Conservation (phyloP, 2,329 filamentous ascomycete genomes). For the Phialemoniopsis sp. region DNA sequence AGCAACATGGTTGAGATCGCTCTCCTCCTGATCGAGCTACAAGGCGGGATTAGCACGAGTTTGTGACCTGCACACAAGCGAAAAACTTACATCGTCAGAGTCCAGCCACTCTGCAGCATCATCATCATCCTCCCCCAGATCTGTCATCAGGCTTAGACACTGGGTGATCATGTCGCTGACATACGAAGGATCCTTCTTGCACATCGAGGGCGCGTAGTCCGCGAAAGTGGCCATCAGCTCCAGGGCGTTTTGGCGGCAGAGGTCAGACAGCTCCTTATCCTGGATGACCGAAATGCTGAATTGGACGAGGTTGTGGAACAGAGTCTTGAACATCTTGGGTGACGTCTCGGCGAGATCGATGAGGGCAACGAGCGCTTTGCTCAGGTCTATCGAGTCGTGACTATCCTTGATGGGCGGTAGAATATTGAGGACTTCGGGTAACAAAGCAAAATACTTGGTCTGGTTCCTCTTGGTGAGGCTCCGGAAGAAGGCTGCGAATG, state of each 20-base stretch:
- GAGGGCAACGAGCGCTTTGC: conserved; percentile 81
- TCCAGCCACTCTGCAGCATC: conserved; percentile 91
- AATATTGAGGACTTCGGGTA: conserved; percentile 91
- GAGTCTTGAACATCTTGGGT: conserved; percentile 92
- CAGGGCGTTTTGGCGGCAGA: conserved; percentile 88
- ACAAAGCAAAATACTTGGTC: conserved; percentile 78
- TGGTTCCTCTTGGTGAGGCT: conserved; percentile 85
- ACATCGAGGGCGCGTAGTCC: conserved; percentile 90
- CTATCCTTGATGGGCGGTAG: conserved; percentile 90
- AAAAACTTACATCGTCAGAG: conserved; percentile 73
- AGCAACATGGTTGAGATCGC: conserved; percentile 93
- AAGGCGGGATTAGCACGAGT: conserved; percentile 18
- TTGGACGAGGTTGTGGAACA: conserved; percentile 90
- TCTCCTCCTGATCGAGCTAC: conserved; percentile 92
- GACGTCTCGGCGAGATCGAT: conserved; percentile 94
- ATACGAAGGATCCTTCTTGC: conserved; percentile 88
- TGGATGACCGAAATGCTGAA: conserved; percentile 93
- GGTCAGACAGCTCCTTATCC: conserved; percentile 89
- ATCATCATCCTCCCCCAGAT: conserved; percentile 90
- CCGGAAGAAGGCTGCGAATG: conserved; percentile 93
- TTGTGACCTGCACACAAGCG: neutral
- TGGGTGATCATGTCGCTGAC: conserved; percentile 97
- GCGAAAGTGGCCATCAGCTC: conserved; percentile 98
- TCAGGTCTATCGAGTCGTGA: conserved; percentile 85
- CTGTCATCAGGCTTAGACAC: conserved; percentile 96